phyloP scores from a whole-genome alignment of 768 basidiomycete genomes.

The Basidioascus undulatus region DNA sequence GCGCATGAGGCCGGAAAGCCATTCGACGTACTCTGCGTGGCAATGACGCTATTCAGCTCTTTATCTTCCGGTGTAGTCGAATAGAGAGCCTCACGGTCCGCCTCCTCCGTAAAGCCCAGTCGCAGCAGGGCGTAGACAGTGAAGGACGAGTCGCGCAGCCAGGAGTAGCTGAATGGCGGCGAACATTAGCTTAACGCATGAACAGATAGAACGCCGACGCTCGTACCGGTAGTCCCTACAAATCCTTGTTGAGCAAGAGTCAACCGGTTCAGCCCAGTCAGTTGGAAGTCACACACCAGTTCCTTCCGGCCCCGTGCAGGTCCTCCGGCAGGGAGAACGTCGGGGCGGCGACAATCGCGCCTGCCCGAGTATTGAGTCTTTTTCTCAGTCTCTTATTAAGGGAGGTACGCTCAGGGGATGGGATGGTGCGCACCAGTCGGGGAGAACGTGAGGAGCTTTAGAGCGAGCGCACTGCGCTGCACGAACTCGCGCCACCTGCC shows the following conservation, averaged over 20 bases:
- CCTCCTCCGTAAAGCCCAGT: slow-evolving; percentile 81
- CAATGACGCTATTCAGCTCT: not conserved
- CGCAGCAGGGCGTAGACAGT: slow-evolving; percentile 83
- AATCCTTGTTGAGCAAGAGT: not conserved
- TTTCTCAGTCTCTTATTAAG: not conserved
- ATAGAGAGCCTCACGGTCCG: slow-evolving; percentile 33
- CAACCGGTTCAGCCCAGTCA: too few species aligned
- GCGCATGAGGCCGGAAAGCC: slow-evolving; percentile 5
- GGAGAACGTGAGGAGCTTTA: slow-evolving; percentile 80
- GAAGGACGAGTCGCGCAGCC: slow-evolving; percentile 86
- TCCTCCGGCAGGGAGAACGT: slow-evolving; percentile 85
- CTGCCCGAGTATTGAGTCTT: slow-evolving; percentile 19
- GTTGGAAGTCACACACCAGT: slow-evolving; percentile 63
- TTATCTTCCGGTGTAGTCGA: too few species aligned
- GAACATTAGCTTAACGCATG: not conserved
- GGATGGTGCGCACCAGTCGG: slow-evolving; percentile 36
- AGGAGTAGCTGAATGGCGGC: slow-evolving; percentile 5
- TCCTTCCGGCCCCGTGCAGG: slow-evolving; percentile 68
- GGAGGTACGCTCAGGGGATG: not conserved
- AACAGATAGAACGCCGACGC: not conserved
- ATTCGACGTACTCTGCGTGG: slow-evolving; percentile 7
- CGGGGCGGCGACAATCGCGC: slow-evolving; percentile 81
- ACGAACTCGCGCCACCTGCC: slow-evolving; percentile 94
- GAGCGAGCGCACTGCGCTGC: slow-evolving; percentile 68
- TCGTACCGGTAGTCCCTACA: slow-evolving; percentile 38